Conservation (phyloP, 225 moss, liverwort and hornwort species). For the Anthoceros angustus region DNA sequence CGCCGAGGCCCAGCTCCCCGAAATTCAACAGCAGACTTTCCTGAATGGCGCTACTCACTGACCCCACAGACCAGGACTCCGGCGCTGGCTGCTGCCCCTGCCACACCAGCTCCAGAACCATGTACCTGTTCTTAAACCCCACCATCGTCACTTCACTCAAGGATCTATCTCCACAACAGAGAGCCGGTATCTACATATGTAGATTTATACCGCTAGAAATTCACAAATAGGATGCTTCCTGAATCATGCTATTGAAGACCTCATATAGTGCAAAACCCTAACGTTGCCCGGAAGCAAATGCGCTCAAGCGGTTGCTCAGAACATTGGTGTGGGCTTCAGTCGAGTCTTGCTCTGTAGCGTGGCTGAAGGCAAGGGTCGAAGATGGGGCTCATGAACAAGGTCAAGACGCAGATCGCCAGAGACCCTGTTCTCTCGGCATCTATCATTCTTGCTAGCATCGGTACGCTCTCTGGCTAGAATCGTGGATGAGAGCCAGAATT, state of each 20-base stretch:
- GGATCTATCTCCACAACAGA: conserved; percentile 14
- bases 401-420: conserved; percentile 17
- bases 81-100: conserved; percentile 31
- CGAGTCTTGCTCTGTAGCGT: neutral
- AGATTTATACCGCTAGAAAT: no score
- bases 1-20: conserved; percentile 51
- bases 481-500: neutral
- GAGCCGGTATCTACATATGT: neutral
- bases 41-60: conserved; percentile 34
- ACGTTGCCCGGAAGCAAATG: neutral
- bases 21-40: conserved; percentile 55
- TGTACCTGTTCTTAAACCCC: conserved; percentile 50
- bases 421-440: conserved; percentile 41
- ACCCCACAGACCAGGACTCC: conserved; percentile 16
- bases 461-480: conserved; percentile 7
- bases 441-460: conserved; percentile 31
- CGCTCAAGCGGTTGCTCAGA: neutral
- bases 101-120: conserved; percentile 61
- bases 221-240: no score
- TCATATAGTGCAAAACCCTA: neutral
- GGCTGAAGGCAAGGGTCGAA: neutral
- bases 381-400: neutral
- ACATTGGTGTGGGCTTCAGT: neutral
- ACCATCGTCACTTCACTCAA: conserved; percentile 56
- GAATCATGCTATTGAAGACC: neutral